Base-by-base conservation (phyloP, 352 stramenopile genomes). In the Globisporangium orthogonon region DNA sequence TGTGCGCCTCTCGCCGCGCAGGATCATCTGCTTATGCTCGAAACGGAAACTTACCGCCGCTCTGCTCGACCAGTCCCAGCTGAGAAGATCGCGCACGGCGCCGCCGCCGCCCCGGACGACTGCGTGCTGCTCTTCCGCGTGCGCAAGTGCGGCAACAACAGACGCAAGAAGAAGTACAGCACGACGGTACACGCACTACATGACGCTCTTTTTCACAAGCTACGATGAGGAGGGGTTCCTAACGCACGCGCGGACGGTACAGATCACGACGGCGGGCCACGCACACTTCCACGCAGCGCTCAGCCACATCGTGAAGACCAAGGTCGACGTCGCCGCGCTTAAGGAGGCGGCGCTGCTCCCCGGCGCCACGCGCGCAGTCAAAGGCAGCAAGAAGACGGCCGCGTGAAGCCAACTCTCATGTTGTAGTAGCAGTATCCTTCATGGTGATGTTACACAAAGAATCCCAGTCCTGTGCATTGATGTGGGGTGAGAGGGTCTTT, bases 81-180 rank as follows among this genome's bases (percentile, higher is more conserved):
- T 52, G 54, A 29, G 43, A 61, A 50, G 31, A 46, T 55, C 33
- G 50, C 30, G 50, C 49, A 49, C 31, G 66, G 76, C 57, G 64
- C 70, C 23, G 63, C 65, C 41, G 64, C 71, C 23, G 63, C 66
- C 41, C 61, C 70, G 28, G 78, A 73, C 55, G 75, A 85, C 15
- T 68, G 77, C 55, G 76, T 86, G 59, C 60, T 90, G 66, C 73
- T 91, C 49, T 90, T 91, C 54, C 83, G 81, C 51, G 79, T 71
- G 11, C 77, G 65, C 53, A 86, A 90, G 46, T 91, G 91, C 57
- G 83, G 83, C 60, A 94, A 94, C 72, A 94, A 94, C 65, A 85
- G 85, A 66, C 81, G 91, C 76, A 94, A 94, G 78, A 77, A 73
- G 62, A 94, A 94, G 67, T 84, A 81, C 66, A 90, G 81, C 63